A percentile compares a stretch with the other conserved stretches of the same genome.
phyloP scores from a whole-genome alignment of 768 basidiomycete genomes.

The Tephrocybe sp. region DNA sequence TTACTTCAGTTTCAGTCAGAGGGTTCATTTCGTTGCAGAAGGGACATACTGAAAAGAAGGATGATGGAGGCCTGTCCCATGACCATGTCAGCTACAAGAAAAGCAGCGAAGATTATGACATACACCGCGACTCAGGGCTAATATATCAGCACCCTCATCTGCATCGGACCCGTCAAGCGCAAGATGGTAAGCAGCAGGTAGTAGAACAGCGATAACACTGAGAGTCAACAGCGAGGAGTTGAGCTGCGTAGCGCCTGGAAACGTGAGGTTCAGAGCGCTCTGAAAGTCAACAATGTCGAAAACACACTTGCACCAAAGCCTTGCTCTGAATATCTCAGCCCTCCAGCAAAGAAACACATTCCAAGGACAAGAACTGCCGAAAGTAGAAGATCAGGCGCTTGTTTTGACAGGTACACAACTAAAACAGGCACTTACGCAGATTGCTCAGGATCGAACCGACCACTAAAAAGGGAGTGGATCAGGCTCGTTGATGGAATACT shows the following conservation, averaged over 20 bases:
- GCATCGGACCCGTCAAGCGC: constrained; percentile 29
- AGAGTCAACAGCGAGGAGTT: constrained; percentile 76
- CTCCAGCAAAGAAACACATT: constrained; percentile 91
- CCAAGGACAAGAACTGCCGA: constrained; percentile 73
- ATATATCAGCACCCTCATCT: constrained; percentile 42
- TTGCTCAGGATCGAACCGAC: constrained; percentile 89
- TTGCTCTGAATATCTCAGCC: constrained; percentile 75
- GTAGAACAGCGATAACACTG: constrained; percentile 76
- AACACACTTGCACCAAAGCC: constrained; percentile 71
- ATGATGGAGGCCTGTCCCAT: constrained; percentile 65
- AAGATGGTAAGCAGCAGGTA: constrained; percentile 82
- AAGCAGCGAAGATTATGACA: constrained; percentile 20
- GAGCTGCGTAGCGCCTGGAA: constrained; percentile 59
- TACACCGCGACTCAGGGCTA: constrained; percentile 76
- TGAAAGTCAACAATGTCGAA: constrained; percentile 31
- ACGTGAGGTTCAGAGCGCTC: background rate
- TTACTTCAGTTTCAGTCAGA: constrained; percentile 33
- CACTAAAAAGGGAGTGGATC: constrained; percentile 42
- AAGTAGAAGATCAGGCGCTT: background rate
- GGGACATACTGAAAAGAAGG: constrained; percentile 64
- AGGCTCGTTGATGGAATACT: constrained; percentile 8
- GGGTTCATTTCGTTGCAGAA: constrained; percentile 25
- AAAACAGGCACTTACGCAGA: constrained; percentile 51
- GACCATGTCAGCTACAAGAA: background rate
- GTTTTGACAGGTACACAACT: background rate